Percentiles rank a stretch among this genome's conserved stretches.
These are phyloP conservation scores for Cladobotryum mycophilum DNA, from an alignment of 2,329 filamentous ascomycete species.

Conservation along the genomic window DNA sequence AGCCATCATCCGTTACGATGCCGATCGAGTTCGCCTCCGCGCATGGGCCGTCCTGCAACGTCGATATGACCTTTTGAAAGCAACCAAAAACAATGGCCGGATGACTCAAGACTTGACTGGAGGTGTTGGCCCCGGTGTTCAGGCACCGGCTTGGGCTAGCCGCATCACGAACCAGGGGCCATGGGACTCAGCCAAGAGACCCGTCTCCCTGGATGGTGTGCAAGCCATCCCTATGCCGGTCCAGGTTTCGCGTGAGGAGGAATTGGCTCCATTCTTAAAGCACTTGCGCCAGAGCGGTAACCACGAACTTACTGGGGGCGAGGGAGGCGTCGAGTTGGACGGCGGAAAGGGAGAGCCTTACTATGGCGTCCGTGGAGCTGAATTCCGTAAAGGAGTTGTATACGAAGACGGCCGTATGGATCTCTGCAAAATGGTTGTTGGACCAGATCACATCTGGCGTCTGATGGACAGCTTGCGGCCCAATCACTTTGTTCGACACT, in stretches of 20 bases:
- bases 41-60: slow-evolving; percentile 31
- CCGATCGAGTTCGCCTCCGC: slow-evolving; percentile 30
- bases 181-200: slow-evolving; percentile 26
- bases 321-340: slow-evolving; percentile 25
- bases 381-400: slow-evolving; percentile 34
- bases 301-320: slow-evolving; percentile 17
- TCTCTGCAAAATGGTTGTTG: slow-evolving; percentile 50
- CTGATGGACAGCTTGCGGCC: slow-evolving; percentile 42
- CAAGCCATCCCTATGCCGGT: slow-evolving; percentile 31
- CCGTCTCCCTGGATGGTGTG: slow-evolving; percentile 26
- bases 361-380: slow-evolving; percentile 28
- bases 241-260: slow-evolving; percentile 22
- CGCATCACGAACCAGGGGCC: slow-evolving; percentile 29
- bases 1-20: slow-evolving; percentile 32
- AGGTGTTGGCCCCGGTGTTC: slow-evolving; percentile 26
- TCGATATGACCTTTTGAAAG: slow-evolving; percentile 27
- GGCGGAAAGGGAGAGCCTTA: slow-evolving; percentile 32
- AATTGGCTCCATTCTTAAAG: slow-evolving; percentile 28
- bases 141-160: slow-evolving; percentile 26
- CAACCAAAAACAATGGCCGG: slow-evolving; percentile 27
- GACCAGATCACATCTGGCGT: slow-evolving; percentile 43
- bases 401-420: slow-evolving; percentile 49
- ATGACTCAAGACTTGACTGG: slow-evolving; percentile 21
- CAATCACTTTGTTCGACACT: slow-evolving; percentile 44
- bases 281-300: slow-evolving; percentile 28